A percentile compares a stretch with the other conserved stretches of the same genome.
Conservation (phyloP, 2,329 filamentous ascomycete species). For the Xylaria sp. region DNA sequence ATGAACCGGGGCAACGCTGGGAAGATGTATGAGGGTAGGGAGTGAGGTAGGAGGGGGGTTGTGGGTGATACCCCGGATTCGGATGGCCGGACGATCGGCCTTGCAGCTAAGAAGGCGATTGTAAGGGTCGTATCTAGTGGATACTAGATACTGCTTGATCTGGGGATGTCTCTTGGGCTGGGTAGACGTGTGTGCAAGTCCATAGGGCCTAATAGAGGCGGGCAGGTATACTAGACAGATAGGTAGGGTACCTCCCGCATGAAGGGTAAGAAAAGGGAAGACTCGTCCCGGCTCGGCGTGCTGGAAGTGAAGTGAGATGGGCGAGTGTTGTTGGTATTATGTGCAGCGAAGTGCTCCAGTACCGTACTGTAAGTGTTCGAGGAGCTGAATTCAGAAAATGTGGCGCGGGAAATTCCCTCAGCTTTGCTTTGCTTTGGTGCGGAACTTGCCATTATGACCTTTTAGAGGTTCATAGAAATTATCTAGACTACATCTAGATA, state of each 20-base stretch:
- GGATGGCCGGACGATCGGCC: conserved; percentile 1
- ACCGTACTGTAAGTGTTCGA: neutral
- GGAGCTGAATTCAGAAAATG: conserved; percentile 1
- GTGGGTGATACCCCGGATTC: neutral
- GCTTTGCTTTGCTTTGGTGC: neutral
- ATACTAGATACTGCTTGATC: neutral
- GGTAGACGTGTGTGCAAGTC: neutral
- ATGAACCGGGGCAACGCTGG: too few species aligned
- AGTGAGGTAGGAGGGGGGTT: neutral
- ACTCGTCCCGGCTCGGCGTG: neutral
- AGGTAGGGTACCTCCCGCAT: neutral
- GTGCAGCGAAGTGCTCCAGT: neutral
- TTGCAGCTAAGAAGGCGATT: neutral
- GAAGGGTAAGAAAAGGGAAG: neutral
- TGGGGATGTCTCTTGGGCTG: neutral
- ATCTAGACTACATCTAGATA: neutral
- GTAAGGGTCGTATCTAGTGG: neutral
- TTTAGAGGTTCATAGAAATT: neutral
- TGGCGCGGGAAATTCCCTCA: conserved; percentile 20
- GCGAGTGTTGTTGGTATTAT: neutral
- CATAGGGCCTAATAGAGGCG: too few species aligned
- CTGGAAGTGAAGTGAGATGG: neutral
- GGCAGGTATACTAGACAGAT: neutral
- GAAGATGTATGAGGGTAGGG: neutral
- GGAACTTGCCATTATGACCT: neutral